phyloP scores from a whole-genome alignment of 202 grass and related monocot species.

The Setaria viridis region DNA sequence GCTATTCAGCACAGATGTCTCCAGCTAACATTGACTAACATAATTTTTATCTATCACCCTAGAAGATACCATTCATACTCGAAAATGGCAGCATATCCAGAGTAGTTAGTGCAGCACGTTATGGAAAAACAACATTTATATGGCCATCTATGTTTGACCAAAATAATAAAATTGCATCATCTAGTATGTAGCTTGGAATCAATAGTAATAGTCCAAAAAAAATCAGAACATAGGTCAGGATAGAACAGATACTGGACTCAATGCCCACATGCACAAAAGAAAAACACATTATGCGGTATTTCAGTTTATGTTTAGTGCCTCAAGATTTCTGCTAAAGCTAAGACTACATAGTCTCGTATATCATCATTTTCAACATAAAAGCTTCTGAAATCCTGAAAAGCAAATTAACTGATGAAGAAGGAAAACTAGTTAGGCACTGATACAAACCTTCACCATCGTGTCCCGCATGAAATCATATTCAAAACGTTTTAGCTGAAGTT shows the following conservation, averaged over 20 bases:
- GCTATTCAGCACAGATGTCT: slow-evolving; percentile 13
- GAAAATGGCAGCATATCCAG: not conserved
- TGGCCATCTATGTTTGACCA: not conserved
- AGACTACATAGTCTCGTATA: slow-evolving; percentile 4
- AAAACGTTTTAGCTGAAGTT: slow-evolving; percentile 97
- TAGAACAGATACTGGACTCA: not conserved
- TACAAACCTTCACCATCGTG: slow-evolving; percentile 96
- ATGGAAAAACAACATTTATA: not conserved
- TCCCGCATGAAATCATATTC: slow-evolving; percentile 99
- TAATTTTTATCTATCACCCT: not conserved
- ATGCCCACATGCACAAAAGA: not conserved
- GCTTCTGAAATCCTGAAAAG: slow-evolving; percentile 11
- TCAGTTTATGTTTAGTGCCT: not conserved
- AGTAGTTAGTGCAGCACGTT: not conserved
- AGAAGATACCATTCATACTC: not conserved
- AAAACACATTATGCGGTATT: not conserved
- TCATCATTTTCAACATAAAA: not conserved
- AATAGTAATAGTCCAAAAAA: not conserved
- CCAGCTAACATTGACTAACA: not conserved
- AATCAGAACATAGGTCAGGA: not conserved
- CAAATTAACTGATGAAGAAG: not conserved
- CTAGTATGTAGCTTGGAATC: not conserved
- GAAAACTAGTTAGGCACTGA: slow-evolving; percentile 28
- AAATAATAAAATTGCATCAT: not conserved
- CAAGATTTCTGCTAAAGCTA: slow-evolving; percentile 1